These are phyloP conservation scores for Dendryphion nanum DNA, from an alignment of 2,329 filamentous ascomycete genomes.

Conservation along the genomic window DNA sequence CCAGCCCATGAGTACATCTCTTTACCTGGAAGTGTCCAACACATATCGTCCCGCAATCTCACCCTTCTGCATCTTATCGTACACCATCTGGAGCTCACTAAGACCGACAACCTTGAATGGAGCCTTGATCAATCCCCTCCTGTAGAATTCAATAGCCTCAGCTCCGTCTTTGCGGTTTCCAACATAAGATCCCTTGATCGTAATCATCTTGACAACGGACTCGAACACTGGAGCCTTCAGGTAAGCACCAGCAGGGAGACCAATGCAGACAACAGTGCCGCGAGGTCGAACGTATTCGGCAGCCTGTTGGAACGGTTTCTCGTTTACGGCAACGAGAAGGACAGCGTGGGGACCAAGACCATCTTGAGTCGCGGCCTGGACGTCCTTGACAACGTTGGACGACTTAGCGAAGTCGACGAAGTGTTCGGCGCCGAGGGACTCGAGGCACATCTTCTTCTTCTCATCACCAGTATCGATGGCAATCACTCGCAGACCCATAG, in stretches of 20 bases:
- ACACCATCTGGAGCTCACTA: constrained; percentile 77
- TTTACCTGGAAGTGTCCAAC: constrained; percentile 60
- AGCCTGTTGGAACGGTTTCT: constrained; percentile 96
- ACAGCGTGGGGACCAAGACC: constrained; percentile 85
- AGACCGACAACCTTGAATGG: constrained; percentile 85
- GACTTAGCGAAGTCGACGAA: constrained; percentile 80
- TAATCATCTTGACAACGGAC: constrained; percentile 85
- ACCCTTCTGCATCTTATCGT: constrained; percentile 64
- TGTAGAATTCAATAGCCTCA: constrained; percentile 89
- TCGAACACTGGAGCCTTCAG: constrained; percentile 85
- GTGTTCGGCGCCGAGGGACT: constrained; percentile 65
- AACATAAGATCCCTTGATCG: constrained; percentile 89
- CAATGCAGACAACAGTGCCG: constrained; percentile 84
- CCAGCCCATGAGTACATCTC: too few species aligned
- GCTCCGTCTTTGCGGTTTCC: constrained; percentile 85
- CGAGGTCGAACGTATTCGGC: constrained; percentile 80
- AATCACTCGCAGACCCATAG: constrained; percentile 80
- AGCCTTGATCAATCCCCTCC: constrained; percentile 77
- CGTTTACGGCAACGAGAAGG: constrained; percentile 78
- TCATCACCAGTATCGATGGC: constrained; percentile 82
- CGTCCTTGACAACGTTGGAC: constrained; percentile 78
- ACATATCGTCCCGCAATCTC: constrained; percentile 78
- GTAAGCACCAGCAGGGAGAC: constrained; percentile 73
- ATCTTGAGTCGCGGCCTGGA: constrained; percentile 76
- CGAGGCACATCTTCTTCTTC: constrained; percentile 68